These are phyloP conservation scores for Aaosphaeria pasadenensis DNA, from an alignment of 2,329 filamentous ascomycete genomes.

Conservation along the genomic window DNA sequence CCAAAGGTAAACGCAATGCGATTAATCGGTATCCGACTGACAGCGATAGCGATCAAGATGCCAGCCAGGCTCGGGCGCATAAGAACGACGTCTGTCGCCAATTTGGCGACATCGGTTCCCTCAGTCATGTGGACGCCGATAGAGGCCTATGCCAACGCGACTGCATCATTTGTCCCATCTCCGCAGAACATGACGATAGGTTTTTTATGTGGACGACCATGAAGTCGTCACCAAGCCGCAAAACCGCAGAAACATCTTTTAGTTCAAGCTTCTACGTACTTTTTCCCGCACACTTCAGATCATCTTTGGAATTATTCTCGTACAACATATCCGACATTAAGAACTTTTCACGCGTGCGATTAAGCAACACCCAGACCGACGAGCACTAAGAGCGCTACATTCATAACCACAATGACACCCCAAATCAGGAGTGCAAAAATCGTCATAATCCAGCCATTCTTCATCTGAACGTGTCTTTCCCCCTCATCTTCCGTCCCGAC, in stretches of 20 bases:
- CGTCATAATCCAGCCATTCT: conserved; percentile 66
- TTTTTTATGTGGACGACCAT: neutral
- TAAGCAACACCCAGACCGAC: conserved; percentile 7
- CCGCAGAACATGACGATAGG: conserved; percentile 64
- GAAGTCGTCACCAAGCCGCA: too few relatives aligned
- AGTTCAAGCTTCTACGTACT: too few relatives aligned
- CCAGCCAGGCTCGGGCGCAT: conserved; percentile 55
- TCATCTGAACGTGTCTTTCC: conserved; percentile 55
- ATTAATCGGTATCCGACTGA: conserved; percentile 43
- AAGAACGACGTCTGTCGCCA: conserved; percentile 67
- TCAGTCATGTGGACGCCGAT: conserved; percentile 68
- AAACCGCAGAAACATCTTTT: too few relatives aligned
- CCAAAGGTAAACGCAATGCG: conserved; percentile 62
- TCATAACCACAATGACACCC: conserved; percentile 1
- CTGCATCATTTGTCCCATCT: conserved; percentile 79
- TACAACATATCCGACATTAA: too few relatives aligned
- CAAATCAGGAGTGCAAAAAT: conserved; percentile 39
- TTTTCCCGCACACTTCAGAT: too few relatives aligned
- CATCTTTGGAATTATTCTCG: too few relatives aligned
- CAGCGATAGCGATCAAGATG: conserved; percentile 56
- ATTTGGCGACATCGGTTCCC: conserved; percentile 59
- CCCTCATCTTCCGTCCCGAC: conserved; percentile 10
- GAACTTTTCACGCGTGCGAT: neutral
- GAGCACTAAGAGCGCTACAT: conserved; percentile 1
- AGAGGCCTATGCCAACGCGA: conserved; percentile 66